Conservation (phyloP, 768 basidiomycete genomes). For the Hericium alpestre region DNA sequence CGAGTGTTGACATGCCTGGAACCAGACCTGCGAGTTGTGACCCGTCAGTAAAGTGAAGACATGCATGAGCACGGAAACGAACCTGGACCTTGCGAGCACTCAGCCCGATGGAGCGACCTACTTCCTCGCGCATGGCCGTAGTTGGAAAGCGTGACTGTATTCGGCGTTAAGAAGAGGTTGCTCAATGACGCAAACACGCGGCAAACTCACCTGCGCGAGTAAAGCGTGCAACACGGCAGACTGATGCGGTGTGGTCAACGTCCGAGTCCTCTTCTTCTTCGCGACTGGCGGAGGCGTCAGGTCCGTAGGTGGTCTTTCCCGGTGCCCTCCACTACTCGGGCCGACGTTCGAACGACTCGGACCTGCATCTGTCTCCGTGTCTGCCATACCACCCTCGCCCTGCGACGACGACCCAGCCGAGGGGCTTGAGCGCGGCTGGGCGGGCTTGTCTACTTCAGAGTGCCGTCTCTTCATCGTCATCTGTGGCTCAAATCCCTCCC, state of each 20-base stretch:
- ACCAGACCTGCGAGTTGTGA: conserved; percentile 63
- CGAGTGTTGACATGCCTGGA: conserved; percentile 47
- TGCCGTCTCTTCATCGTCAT: conserved; percentile 5
- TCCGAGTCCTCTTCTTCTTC: conserved; percentile 78
- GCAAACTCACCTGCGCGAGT: conserved; percentile 60
- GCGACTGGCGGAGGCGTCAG: conserved; percentile 28
- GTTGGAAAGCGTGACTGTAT: conserved; percentile 79
- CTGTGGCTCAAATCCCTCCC: background rate
- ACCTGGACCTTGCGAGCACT: conserved; percentile 88
- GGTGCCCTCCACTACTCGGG: conserved; percentile 21
- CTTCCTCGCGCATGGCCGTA: conserved; percentile 79
- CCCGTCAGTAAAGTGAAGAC: conserved; percentile 6
- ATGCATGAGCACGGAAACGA: conserved; percentile 21
- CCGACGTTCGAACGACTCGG: conserved; percentile 28
- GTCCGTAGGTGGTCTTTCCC: conserved; percentile 13
- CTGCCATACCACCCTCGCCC: conserved; percentile 33
- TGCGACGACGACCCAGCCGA: conserved; percentile 16
- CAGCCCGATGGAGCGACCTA: conserved; percentile 78
- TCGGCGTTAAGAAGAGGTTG: background rate
- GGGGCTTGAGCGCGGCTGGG: conserved; percentile 5
- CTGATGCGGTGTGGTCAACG: conserved; percentile 80
- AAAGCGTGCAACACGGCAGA: conserved; percentile 80
- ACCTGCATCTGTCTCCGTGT: conserved; percentile 44
- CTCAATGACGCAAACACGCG: conserved; percentile 1
- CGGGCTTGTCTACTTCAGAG: conserved; percentile 7